Base-by-base conservation (phyloP, 139 green algal genomes). In the Coccomyxa sp. region DNA sequence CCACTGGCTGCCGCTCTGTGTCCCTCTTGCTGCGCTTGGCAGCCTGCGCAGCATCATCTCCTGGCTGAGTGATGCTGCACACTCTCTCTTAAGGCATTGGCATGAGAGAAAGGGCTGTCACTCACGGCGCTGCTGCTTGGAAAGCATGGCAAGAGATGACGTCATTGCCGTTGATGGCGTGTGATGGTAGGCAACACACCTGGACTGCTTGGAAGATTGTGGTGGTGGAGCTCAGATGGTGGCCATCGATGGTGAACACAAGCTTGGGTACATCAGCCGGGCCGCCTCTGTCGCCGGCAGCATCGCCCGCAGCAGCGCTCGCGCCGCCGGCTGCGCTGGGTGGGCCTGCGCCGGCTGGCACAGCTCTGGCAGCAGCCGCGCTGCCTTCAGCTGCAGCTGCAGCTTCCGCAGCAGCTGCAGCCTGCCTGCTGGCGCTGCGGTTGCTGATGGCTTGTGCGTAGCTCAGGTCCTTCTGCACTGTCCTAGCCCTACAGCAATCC, bases 131-230 rank as follows among this genome's bases (percentile, higher is more conserved):
- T n/a, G n/a, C n/a, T n/a, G n/a, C n/a, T n/a, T n/a, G n/a, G n/a
- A n/a, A n/a, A n/a, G n/a, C n/a, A n/a, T n/a, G n/a, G n/a, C n/a
- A n/a, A n/a, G n/a, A n/a, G n/a, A n/a, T n/a, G n/a, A n/a, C n/a
- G n/a, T n/a, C n/a, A n/a, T n/a, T n/a, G n/a, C n/a, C n/a, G n/a
- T n/a, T n/a, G n/a, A n/a, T n/a, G n/a, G n/a, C n/a, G n/a, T n/a
- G n/a, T n/a, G n/a, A n/a, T n/a, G n/a, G n/a, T n/a, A n/a, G n/a
- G n/a, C n/a, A n/a, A n/a, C n/a, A n/a, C n/a, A n/a, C n/a, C n/a
- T 82, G 82, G 1, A 72, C 68, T 24, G 58, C 93, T 85, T 98
- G 95, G 81, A 98, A 97, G 39, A 98, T 92, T 8, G 91, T 97
- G 72, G 79, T 86, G 12, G 50, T 38, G 0, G 85, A 22, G 0